Percentiles rank a stretch among this genome's conserved stretches.
phyloP scores from a whole-genome alignment of 1,284 basidiomycete genomes.

The Microbotryum violaceum region DNA sequence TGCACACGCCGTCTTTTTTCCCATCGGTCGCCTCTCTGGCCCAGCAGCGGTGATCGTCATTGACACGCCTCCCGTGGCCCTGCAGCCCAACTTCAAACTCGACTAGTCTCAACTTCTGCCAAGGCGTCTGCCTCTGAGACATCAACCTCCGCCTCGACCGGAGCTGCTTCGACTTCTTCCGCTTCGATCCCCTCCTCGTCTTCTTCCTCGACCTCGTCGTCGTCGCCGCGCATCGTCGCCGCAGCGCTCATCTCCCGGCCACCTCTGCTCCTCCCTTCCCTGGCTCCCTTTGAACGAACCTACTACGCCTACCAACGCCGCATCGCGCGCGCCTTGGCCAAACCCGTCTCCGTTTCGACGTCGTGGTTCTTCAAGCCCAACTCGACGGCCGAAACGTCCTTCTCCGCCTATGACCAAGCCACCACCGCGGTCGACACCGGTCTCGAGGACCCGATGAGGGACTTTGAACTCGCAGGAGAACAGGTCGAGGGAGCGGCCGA shows the following conservation, averaged over 20 bases:
- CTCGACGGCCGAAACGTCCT: constrained; percentile 73
- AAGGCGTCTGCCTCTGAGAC: no score
- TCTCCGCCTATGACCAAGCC: constrained; percentile 39
- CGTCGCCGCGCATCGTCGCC: constrained; percentile 31
- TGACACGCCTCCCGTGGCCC: no score
- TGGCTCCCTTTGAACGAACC: constrained; percentile 61
- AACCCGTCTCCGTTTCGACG: constrained; percentile 65
- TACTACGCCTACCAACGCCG: constrained; percentile 80
- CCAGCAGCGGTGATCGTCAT: no score
- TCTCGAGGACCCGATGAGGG: constrained; percentile 49
- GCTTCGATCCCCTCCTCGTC: background rate
- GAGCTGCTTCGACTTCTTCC: no score
- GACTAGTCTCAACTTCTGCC: no score
- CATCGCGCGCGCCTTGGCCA: constrained; percentile 74
- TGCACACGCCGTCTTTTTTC: no score
- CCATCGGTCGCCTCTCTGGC: no score
- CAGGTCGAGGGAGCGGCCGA: constrained; percentile 56
- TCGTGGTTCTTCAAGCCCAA: constrained; percentile 95
- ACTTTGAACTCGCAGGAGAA: constrained; percentile 37
- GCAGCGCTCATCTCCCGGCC: constrained; percentile 33
- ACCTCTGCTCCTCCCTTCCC: constrained; percentile 28
- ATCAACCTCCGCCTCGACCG: no score
- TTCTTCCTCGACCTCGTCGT: background rate
- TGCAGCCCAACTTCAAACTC: no score
- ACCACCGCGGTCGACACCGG: constrained; percentile 36